Base-by-base conservation (phyloP, 768 basidiomycete species). In the Xerocomellus chrysenteron region DNA sequence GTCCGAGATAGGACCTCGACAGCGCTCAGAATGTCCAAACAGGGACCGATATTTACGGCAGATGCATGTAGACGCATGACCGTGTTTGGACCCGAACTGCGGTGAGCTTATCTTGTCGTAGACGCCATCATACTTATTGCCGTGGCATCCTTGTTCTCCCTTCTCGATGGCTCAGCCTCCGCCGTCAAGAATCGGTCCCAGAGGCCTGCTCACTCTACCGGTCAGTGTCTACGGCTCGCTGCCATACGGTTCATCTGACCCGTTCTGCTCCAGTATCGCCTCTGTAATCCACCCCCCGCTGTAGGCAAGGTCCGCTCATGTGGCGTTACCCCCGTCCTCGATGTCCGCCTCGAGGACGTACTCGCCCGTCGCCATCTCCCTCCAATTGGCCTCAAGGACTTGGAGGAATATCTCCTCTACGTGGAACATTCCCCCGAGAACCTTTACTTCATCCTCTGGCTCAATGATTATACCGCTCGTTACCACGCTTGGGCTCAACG, bases 401-500 rank as follows among this genome's bases (percentile, higher is more conserved):
- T 88, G 52, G 85, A 86, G 74, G 90, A 92, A 71, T 92, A 89
- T 80, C 74, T 92, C 52, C 76, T 92, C 42, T 90, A 89, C 70
- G 87, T 88, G 52, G 91, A 92, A 62, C 80, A 79, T 53, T 79
- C 79, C 46, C 83, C 87, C 24, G 90, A 92, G 69, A 92, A 91
- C 65, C 78, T 92, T 80, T 92, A 92, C 65, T 92, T 92, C 66
- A 80, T 82, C n/a, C 82, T 92, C 48, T 92, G 89, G 89, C 76
- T 91, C 32, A 82, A 82, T 58, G 90, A 91, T 61, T 92, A 92
- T 62, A 84, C 81, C 12, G 61, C 68, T 2, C 77, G 77, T 30
- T 80, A 82, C 63, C 68, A 72, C 2, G 67, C 65, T 0, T 81
- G 81, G 81, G 64, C 61, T 0, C 68, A 65, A 13, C 69, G 68